Conservation (phyloP, 192 early-diverging fungal genomes). For the Paraglomus occultum region DNA sequence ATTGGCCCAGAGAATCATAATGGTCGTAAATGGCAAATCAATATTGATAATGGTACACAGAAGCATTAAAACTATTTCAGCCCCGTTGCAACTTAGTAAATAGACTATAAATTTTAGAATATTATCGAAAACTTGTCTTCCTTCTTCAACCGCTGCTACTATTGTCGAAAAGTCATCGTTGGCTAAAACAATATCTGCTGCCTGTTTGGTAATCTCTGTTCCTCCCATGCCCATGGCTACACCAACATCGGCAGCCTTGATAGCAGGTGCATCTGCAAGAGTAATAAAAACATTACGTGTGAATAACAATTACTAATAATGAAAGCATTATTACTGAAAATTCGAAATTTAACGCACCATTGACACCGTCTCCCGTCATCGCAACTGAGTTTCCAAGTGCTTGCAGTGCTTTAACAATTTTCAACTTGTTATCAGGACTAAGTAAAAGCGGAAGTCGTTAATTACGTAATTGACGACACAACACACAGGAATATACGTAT, state of each 20-base stretch:
- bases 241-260: conserved; percentile 94
- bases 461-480: conserved; percentile 4
- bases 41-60: conserved; percentile 72
- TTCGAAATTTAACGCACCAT: conserved; percentile 42
- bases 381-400: conserved; percentile 69
- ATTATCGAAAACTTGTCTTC: conserved; percentile 95
- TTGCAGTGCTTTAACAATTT: conserved; percentile 91
- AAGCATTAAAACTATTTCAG: conserved; percentile 91
- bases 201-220: conserved; percentile 98
- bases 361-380: conserved; percentile 97
- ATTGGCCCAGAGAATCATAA: conserved; percentile 96
- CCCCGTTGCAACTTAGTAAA: conserved; percentile 89
- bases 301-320: conserved; percentile 3
- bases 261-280: conserved; percentile 82
- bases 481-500: too few species aligned
- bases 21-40: conserved; percentile 85
- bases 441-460: not conserved
- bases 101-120: conserved; percentile 98
- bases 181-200: conserved; percentile 92
- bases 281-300: not conserved
- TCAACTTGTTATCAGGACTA: conserved; percentile 93
- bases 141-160: conserved; percentile 90
- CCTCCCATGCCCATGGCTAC: conserved; percentile 97
- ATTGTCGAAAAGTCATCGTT: conserved; percentile 98
- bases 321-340: conserved; percentile 42